Evolutionary conservation across 108 stramenopile species (phyloP), one percentile per base, ranked within the genome.

Genomic region (Skeletonema menzelii): DNA sequence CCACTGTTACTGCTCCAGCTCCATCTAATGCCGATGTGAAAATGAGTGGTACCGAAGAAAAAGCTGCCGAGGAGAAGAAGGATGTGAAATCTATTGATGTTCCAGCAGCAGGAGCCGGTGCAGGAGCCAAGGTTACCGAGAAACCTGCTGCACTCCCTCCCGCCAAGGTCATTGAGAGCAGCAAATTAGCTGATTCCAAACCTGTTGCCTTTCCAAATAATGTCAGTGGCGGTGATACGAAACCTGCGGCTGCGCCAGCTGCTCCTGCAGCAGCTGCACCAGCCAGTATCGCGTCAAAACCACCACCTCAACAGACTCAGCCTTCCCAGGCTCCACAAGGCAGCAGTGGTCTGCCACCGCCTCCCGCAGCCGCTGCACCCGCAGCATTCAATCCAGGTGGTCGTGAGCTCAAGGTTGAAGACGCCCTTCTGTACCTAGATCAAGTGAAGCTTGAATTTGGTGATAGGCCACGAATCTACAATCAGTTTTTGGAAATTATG

Each of bases 401-500:
- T 13, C 70, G 76, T 6, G 95, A 92, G 74, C 82, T 96, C 22
- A 87, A 88, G 56, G 95, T 96, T 8, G 95, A 96, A 86, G 95
- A 96, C 80, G 93, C 95, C 31, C 73, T 94, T 27, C 77, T 90
- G 15, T 96, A 96, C 63, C 84, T 96, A 8, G 95, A 96, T 75
- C 88, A 94, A 80, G 95, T 96, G 55, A 96, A 96, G 81, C 74
- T 88, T 26, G 92, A 94, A 85, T 94, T 99, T 66, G 87, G 92
- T 13, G 95, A 97, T 73, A 85, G 91, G n/a, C 98, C 98, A 26
- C 91, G 94, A 17, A 94, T 99, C 69, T 99, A 99, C 94, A 99
- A 99, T 77, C 97, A 99, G 83, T 99, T 99, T 78, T 84, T 99
- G 35, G 96, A 96, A 65, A 99, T 99, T 63, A 99, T 96, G 97